phyloP scores from a whole-genome alignment of 805 yeast species.

The Yamadazyma olivae region DNA sequence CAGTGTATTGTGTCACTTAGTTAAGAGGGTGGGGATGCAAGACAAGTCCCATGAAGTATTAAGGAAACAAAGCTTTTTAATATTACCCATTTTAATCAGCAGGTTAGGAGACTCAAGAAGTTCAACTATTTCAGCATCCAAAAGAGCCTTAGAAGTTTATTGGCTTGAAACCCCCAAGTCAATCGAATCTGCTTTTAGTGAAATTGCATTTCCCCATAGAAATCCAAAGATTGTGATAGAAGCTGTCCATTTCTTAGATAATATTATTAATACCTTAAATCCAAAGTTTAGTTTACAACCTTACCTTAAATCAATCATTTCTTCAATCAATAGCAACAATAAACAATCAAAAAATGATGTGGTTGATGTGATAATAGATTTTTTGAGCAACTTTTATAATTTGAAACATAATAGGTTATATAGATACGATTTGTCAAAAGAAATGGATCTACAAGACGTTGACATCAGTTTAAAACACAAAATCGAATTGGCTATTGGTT shows the following conservation, averaged over 20 bases:
- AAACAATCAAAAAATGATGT: conserved; percentile 9
- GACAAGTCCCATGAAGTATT: conserved; percentile 41
- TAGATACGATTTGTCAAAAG: conserved; percentile 41
- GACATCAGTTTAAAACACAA: conserved; percentile 13
- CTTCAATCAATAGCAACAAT: conserved; percentile 2
- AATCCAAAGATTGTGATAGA: conserved; percentile 39
- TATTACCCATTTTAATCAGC: conserved; percentile 51
- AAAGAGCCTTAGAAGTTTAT: conserved; percentile 49
- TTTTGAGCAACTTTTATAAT: conserved; percentile 27
- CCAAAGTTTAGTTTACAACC: conserved; percentile 28
- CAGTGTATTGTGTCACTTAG: conserved; percentile 52
- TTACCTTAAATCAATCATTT: conserved; percentile 18
- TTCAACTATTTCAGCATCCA: conserved; percentile 31
- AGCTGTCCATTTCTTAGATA: conserved; percentile 42
- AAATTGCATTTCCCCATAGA: conserved; percentile 40
- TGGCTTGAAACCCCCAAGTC: conserved; percentile 51
- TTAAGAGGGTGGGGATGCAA: conserved; percentile 58
- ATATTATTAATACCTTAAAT: conserved; percentile 32
- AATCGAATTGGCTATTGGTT: conserved; percentile 1
- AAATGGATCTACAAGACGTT: conserved; percentile 34
- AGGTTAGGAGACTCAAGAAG: conserved; percentile 42
- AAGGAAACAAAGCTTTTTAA: conserved; percentile 38
- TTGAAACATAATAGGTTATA: conserved; percentile 14
- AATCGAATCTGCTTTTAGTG: conserved; percentile 45
- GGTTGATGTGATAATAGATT: conserved; percentile 14